These are phyloP conservation scores for Globisporangium carolinianum DNA, from an alignment of 352 stramenopile species.

Conservation along the genomic window DNA sequence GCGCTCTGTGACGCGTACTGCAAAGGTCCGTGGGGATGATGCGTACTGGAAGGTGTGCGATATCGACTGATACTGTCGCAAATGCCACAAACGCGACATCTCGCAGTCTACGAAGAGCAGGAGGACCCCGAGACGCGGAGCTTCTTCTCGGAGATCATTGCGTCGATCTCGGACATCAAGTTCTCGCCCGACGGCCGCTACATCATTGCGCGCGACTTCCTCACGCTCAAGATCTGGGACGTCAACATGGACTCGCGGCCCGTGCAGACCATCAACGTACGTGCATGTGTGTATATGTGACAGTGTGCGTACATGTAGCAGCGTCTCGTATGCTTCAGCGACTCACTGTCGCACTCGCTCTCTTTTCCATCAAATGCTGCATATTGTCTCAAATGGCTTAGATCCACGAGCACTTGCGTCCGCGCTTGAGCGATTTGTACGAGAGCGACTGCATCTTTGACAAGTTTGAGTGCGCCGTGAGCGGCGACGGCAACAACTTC, in stretches of 20 bases:
- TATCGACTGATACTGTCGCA: neutral
- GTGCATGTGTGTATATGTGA: constrained; percentile 3
- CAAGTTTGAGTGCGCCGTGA: constrained; percentile 94
- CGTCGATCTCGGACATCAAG: constrained; percentile 92
- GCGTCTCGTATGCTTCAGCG: neutral
- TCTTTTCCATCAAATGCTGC: no score
- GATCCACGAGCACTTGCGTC: constrained; percentile 91
- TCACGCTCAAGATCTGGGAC: constrained; percentile 96
- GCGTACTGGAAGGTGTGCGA: neutral
- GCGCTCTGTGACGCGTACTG: constrained; percentile 86
- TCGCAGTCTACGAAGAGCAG: constrained; percentile 71
- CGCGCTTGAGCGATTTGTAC: constrained; percentile 88
- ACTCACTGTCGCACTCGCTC: neutral
- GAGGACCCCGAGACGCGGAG: constrained; percentile 77
- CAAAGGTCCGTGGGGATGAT: constrained; percentile 29
- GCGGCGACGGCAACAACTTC: constrained; percentile 88
- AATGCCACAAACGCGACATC: neutral
- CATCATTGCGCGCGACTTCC: constrained; percentile 93
- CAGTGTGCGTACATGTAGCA: neutral
- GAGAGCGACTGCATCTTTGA: constrained; percentile 97
- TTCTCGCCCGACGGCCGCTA: constrained; percentile 92
- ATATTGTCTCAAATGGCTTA: constrained; percentile 9
- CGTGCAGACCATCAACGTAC: constrained; percentile 90
- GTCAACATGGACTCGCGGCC: constrained; percentile 92
- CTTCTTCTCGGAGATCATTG: constrained; percentile 96